phyloP scores from a whole-genome alignment of 2,329 filamentous ascomycete genomes.

The Apiospora arundinis region DNA sequence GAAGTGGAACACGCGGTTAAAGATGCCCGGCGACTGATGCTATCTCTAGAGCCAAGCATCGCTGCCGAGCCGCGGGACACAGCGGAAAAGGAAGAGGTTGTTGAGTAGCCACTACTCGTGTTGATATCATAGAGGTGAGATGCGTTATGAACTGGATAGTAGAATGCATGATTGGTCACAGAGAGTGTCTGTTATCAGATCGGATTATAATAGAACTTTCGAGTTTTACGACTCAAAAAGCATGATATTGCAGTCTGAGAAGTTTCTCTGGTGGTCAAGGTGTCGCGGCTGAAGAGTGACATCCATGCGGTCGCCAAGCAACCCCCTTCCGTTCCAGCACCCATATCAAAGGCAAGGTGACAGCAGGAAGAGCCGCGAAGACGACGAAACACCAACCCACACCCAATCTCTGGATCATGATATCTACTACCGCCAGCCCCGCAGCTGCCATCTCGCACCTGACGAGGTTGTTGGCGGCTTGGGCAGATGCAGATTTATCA shows the following conservation, averaged over 20 bases:
- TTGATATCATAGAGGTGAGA: no score
- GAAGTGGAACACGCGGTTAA: neutral
- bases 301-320: constrained; percentile 7
- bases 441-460: constrained; percentile 29
- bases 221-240: no score
- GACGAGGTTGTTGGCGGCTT: constrained; percentile 29
- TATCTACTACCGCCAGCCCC: constrained; percentile 25
- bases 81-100: no score
- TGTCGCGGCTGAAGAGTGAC: no score
- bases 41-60: neutral
- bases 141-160: no score
- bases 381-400: constrained; percentile 26
- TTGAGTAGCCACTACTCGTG: no score
- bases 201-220: no score
- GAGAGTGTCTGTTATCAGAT: no score
- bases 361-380: constrained; percentile 20
- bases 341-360: neutral
- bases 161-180: no score
- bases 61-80: no score
- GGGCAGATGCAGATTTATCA: constrained; percentile 22
- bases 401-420: constrained; percentile 24
- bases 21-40: neutral
- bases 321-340: neutral
- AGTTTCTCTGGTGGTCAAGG: no score
- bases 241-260: no score